These are phyloP conservation scores for Puccinia polysora DNA, from an alignment of 1,284 basidiomycete species.

Conservation along the genomic window DNA sequence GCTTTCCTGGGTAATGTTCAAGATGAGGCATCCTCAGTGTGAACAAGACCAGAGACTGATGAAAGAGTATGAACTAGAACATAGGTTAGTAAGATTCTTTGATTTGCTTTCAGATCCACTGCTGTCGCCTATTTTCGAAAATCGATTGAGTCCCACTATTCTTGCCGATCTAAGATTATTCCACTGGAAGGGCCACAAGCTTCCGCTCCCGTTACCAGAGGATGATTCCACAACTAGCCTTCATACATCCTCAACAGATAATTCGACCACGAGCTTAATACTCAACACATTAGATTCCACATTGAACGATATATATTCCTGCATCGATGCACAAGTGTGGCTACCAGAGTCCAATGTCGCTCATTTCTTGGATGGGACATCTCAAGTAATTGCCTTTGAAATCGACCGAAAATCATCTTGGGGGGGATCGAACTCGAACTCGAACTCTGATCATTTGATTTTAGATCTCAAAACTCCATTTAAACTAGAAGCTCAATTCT, in stretches of 20 bases:
- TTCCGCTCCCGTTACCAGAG: slow-evolving; percentile 36
- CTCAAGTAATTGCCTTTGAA: slow-evolving; percentile 39
- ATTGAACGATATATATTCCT: slow-evolving; percentile 39
- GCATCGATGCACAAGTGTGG: slow-evolving; percentile 44
- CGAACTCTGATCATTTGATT: neutral
- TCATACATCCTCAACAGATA: neutral
- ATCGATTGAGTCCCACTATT: neutral
- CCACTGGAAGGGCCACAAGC: slow-evolving; percentile 40
- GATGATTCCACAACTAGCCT: neutral
- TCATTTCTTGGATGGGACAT: slow-evolving; percentile 35
- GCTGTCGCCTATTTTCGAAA: neutral
- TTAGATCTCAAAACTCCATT: slow-evolving; percentile 13
- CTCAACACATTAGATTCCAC: slow-evolving; percentile 7
- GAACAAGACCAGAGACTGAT: neutral
- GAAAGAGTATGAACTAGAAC: slow-evolving; percentile 17
- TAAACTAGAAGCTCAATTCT: slow-evolving; percentile 22
- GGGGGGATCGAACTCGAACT: neutral
- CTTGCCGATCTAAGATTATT: slow-evolving; percentile 24
- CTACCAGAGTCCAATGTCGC: slow-evolving; percentile 32
- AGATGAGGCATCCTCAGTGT: neutral
- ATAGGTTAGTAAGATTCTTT: slow-evolving; percentile 10
- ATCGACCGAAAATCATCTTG: slow-evolving; percentile 23
- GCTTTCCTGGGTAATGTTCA: neutral
- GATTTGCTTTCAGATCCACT: neutral
- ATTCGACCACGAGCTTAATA: slow-evolving; percentile 39